Evolutionary conservation across 306 rosid genomes (phyloP), one percentile per base, ranked within the genome.

Genomic region (Dalbergia cochinchinensis): DNA sequence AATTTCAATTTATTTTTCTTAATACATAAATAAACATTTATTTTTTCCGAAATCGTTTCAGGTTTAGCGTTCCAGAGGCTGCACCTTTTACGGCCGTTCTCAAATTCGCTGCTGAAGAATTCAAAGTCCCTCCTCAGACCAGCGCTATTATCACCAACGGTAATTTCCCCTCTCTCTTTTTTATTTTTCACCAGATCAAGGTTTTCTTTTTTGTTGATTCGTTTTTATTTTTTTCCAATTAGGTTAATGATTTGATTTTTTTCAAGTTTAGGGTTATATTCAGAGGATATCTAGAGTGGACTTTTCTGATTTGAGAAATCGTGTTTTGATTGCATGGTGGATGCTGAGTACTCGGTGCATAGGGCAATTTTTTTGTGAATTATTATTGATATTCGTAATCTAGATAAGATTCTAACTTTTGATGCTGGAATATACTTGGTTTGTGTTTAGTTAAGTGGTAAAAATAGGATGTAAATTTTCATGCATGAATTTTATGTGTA

Each of bases 121-220:
- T 95, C 92, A 95, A 95, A 82, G 99, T 93, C 76, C 99, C 99
- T 68, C 98, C 99, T 11, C 98, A 95, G 64, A 93, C 99, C 84
- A 93, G 99, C 81, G 99, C 98, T 45, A 93, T 95, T 19, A 95
- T 95, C 93, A 93, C 99, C 88, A 91, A 95, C 71, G 99, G 98
- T 93, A 83, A 33, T 70, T 70, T 4, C 2, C n/a, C 2, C 10
- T 26, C 16, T 8, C 35, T 4, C 35, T 58, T 20, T 58, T 31
- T 10, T 4, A 11, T 14, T 15, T 14, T 33, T 20, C 16, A 12
- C 3, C 16, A 35, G 12, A 64, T 64, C 31, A 37, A 35, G 50
- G 31, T 37, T 33, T 34, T 63, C 18, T 33, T 33, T 26, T 51
- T 73, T n/a, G 10, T 44, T 20, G 0, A 9, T 33, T 78, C 18